Base-by-base conservation (phyloP, 768 basidiomycete genomes). In the Collybia nuda region DNA sequence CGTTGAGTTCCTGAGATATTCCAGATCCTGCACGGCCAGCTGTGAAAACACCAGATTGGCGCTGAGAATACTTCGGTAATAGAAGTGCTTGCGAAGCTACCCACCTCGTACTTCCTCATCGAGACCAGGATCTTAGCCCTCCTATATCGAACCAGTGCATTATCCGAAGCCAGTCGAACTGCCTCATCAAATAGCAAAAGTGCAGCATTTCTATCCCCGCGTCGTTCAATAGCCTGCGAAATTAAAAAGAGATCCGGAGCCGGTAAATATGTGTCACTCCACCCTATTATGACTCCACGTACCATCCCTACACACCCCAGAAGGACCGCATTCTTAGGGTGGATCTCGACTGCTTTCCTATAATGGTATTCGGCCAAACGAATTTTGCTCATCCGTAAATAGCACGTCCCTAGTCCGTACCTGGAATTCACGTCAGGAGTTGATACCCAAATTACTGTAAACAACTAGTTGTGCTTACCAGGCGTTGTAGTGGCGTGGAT, bases 321-420 rank as follows among this genome's bases (percentile, higher is more conserved):
- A 54, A 99, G 76, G n/a, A 98, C 93, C 12, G 93, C 93, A 68
- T 97, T 98, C 58, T 86, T 82, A 36, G 94, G 91, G 67, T 98
- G 93, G 67, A 99, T 94, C 59, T 90, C 85, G 29, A 87, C 79
- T 2, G 97, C 95, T 65, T 87, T 89, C 59, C 90, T 82, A 75
- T 92, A 98, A 71, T 98, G 95, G 73, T 96, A 98, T 66, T 98
- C 94, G 39, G 97, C 97, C 45, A 95, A 76, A 40, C 90, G 85
- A 51, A 91, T 74, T 74, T 96, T 98, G 69, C 90, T 94, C 81
- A 88, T 92, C 61, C 93, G 82, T 66, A 96, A 77, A 76, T 98
- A 98, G 64, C 94, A 98, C 29, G 91, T 91, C 54, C 97, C 97
- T 59, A 99, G 76, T n/a, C 97, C 97, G 69, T 98, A 99, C 96